Evolutionary conservation across 169 alveolate species (phyloP).

Genomic region (Amoebophrya sp.): DNA sequence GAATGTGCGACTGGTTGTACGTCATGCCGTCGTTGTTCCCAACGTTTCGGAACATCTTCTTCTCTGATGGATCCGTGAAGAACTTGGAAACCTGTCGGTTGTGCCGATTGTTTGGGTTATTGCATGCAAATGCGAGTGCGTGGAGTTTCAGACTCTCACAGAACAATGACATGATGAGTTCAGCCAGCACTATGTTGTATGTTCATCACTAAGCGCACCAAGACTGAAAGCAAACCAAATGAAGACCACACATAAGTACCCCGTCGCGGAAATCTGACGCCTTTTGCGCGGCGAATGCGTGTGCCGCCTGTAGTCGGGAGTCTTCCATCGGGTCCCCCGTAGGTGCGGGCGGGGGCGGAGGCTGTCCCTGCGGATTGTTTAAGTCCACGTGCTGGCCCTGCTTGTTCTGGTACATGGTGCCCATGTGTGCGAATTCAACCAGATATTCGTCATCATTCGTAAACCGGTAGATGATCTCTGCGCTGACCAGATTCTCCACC

Average conservation of each 20-base stretch:
- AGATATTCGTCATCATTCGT: neutral
- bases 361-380: no score
- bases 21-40: neutral
- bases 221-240: no score
- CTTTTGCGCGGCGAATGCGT: neutral
- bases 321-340: neutral
- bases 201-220: no score
- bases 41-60: conserved; percentile 12
- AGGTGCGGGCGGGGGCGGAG: no score
- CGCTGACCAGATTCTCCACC: neutral
- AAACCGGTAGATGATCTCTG: neutral
- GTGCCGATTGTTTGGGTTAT: no score
- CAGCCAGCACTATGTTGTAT: no score
- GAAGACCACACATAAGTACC: neutral
- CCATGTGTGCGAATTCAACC: neutral
- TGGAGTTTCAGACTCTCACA: no score
- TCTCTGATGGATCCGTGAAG: neutral
- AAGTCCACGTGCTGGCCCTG: neutral
- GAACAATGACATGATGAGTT: no score
- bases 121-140: no score
- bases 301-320: no score
- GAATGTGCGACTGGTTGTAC: neutral
- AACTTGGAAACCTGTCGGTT: neutral
- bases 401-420: conserved; percentile 10
- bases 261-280: neutral